A percentile compares a stretch with the other conserved stretches of the same genome.
Conservation (phyloP, 805 yeast genomes). For the Metschnikowia reukaufii region DNA sequence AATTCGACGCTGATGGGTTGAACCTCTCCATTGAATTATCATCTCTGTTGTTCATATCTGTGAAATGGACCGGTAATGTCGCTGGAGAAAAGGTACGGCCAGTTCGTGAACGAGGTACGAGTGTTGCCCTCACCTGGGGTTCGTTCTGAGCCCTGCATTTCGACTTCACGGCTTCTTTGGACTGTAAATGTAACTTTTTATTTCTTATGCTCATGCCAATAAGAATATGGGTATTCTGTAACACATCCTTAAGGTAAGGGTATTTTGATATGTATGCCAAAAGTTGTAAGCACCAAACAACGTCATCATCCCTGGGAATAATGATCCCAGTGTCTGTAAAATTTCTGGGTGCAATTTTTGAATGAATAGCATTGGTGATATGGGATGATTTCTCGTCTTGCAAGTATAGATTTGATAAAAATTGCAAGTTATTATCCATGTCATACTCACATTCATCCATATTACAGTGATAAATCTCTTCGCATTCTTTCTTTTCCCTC, state of each 20-base stretch:
- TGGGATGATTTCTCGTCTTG: conserved; percentile 33
- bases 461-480: conserved; percentile 28
- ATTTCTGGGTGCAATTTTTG: conserved; percentile 36
- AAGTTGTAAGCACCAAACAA: conserved; percentile 88
- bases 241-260: conserved; percentile 67
- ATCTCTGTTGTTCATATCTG: conserved; percentile 2
- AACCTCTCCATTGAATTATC: conserved; percentile 25
- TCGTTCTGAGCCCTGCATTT: conserved; percentile 32
- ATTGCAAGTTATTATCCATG: conserved; percentile 44
- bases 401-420: conserved; percentile 40
- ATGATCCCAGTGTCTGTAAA: conserved; percentile 63
- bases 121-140: conserved; percentile 31
- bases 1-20: conserved; percentile 36
- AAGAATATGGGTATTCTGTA: conserved; percentile 75
- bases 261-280: conserved; percentile 93
- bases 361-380: conserved; percentile 26
- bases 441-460: conserved; percentile 35
- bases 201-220: conserved; percentile 57
- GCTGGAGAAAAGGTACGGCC: conserved; percentile 16
- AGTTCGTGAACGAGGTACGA: conserved; percentile 36
- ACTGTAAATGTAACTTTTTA: conserved; percentile 36
- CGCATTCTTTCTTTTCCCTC: conserved; percentile 37
- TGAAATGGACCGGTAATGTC: conserved; percentile 12
- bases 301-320: conserved; percentile 91
- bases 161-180: conserved; percentile 36